A percentile compares a stretch with the other conserved stretches of the same genome.
phyloP scores from a whole-genome alignment of 1,139 yeast genomes.

The Protomyces inundatus region DNA sequence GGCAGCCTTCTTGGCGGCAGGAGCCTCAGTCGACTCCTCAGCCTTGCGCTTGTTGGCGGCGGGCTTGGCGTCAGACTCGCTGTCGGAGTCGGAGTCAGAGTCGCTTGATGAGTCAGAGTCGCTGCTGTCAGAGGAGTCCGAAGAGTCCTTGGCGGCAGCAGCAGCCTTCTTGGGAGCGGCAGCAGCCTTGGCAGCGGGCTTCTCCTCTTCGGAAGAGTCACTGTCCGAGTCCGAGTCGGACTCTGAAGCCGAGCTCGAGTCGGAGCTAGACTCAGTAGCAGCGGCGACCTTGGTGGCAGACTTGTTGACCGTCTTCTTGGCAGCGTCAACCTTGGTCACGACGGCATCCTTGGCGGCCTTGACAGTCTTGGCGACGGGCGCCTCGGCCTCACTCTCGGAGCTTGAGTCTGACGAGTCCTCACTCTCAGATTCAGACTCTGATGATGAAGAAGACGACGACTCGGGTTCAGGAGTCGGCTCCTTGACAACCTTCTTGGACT shows the following conservation, averaged over 20 bases:
- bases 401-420: slow-evolving; percentile 26
- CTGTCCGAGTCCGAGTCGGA: slow-evolving; percentile 38
- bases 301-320: slow-evolving; percentile 29
- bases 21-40: slow-evolving; percentile 33
- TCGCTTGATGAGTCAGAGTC: slow-evolving; percentile 5
- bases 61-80: slow-evolving; percentile 28
- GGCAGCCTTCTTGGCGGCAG: slow-evolving; percentile 35
- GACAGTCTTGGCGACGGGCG: slow-evolving; percentile 37
- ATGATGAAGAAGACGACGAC: slow-evolving; percentile 3
- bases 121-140: slow-evolving; percentile 16
- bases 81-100: slow-evolving; percentile 32
- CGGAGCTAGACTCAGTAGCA: slow-evolving; percentile 9
- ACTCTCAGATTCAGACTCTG: slow-evolving; percentile 22
- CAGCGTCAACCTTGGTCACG: slow-evolving; percentile 33
- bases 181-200: not conserved
- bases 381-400: slow-evolving; percentile 37
- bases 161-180: not conserved
- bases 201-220: not conserved
- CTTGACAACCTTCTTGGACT: slow-evolving; percentile 26
- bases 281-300: slow-evolving; percentile 32
- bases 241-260: slow-evolving; percentile 36
- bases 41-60: slow-evolving; percentile 35
- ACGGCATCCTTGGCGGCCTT: slow-evolving; percentile 30
- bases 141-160: slow-evolving; percentile 7
- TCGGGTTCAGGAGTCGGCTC: slow-evolving; percentile 26